Evolutionary conservation across 768 basidiomycete species (phyloP).

Genomic region (Lactarius hatsudake): DNA sequence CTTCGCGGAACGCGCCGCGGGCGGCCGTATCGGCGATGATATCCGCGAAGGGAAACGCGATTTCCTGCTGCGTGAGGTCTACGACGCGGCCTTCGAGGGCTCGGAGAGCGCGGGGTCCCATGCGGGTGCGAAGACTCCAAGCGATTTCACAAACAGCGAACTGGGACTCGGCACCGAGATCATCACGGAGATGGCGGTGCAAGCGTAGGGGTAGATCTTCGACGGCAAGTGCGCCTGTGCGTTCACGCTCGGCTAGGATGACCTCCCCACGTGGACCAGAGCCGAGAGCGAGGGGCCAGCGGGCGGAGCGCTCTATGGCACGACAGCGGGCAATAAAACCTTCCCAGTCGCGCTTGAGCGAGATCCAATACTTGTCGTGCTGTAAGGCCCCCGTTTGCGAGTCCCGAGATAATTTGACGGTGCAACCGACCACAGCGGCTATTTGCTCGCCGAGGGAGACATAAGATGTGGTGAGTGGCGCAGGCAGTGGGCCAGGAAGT

Average conservation of each 20-base stretch:
- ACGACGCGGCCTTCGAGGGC: conserved; percentile 56
- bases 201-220: conserved; percentile 69
- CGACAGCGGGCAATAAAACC: conserved; percentile 89
- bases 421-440: conserved; percentile 81
- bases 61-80: conserved; percentile 72
- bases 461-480: conserved; percentile 61
- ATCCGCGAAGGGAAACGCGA: conserved; percentile 73
- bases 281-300: conserved; percentile 74
- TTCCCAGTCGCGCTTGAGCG: conserved; percentile 91
- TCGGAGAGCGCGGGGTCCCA: conserved; percentile 37
- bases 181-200: conserved; percentile 47
- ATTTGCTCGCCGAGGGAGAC: conserved; percentile 70
- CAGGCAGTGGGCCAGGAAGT: conserved; percentile 53
- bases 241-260: conserved; percentile 74
- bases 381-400: conserved; percentile 77
- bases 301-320: conserved; percentile 82
- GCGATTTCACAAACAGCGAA: conserved; percentile 57
- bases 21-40: conserved; percentile 65
- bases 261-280: conserved; percentile 43
- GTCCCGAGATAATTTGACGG: conserved; percentile 69
- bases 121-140: conserved; percentile 58
- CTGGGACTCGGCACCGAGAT: conserved; percentile 46
- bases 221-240: conserved; percentile 57
- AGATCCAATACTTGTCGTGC: conserved; percentile 77
- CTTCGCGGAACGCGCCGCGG: conserved; percentile 50